Percentiles rank a stretch among this genome's conserved stretches.
phyloP scores from a whole-genome alignment of 2,329 filamentous ascomycete genomes.

The Chalaropsis ovoidea region DNA sequence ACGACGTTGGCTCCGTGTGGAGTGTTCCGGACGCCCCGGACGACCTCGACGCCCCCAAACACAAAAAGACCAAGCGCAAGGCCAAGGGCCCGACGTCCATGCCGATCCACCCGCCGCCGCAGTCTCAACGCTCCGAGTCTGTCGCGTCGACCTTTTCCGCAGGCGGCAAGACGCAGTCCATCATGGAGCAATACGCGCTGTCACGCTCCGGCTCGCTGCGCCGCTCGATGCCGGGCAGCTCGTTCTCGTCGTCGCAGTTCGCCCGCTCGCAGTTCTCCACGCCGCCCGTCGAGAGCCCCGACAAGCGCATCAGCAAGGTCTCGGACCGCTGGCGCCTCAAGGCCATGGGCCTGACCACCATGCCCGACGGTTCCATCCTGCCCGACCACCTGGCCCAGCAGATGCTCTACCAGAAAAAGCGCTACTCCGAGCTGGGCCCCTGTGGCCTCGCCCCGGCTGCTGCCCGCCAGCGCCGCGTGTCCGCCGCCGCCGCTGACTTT shows the following conservation, averaged over 20 bases:
- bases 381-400: constrained; percentile 43
- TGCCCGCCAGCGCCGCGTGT: constrained; percentile 28
- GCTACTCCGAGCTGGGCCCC: constrained; percentile 34
- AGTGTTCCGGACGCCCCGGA: constrained; percentile 24
- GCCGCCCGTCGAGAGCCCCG: constrained; percentile 16
- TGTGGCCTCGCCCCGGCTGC: constrained; percentile 33
- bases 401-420: constrained; percentile 36
- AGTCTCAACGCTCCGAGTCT: constrained; percentile 18
- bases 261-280: constrained; percentile 24
- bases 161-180: constrained; percentile 24
- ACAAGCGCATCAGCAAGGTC: constrained; percentile 32
- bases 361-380: constrained; percentile 45
- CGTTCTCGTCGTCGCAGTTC: constrained; percentile 23
- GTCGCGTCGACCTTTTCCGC: constrained; percentile 23
- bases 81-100: constrained; percentile 11
- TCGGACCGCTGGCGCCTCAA: constrained; percentile 41
- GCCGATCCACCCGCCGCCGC: constrained; percentile 17
- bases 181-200: constrained; percentile 23
- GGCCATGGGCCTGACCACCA: constrained; percentile 43
- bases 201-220: constrained; percentile 20
- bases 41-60: neutral
- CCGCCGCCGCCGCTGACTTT: constrained; percentile 26
- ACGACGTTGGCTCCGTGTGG: constrained; percentile 24
- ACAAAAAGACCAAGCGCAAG: constrained; percentile 20
- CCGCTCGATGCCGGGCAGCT: constrained; percentile 28